phyloP scores from a whole-genome alignment of 768 basidiomycete genomes.

The Auricularia sp. region DNA sequence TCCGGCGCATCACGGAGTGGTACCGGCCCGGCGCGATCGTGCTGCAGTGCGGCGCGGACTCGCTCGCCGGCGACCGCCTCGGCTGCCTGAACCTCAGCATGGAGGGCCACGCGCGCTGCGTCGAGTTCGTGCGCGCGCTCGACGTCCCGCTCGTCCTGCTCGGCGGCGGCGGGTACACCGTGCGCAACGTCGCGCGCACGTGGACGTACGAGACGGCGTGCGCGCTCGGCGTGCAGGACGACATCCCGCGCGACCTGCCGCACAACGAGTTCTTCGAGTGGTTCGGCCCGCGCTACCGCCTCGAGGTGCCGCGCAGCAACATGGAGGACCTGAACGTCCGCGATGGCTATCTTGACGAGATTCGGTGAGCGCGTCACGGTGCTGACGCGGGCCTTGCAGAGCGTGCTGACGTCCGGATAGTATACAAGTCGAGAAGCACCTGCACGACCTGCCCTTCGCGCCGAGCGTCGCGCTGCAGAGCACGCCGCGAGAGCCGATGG shows the following conservation, averaged over 20 bases:
- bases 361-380: slow-evolving; percentile 43
- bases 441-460: slow-evolving; percentile 54
- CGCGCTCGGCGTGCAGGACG: slow-evolving; percentile 76
- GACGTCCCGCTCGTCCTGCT: slow-evolving; percentile 83
- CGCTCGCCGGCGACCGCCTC: slow-evolving; percentile 87
- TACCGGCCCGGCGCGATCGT: slow-evolving; percentile 82
- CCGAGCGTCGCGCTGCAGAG: slow-evolving; percentile 84
- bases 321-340: slow-evolving; percentile 88
- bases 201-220: slow-evolving; percentile 98
- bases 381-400: slow-evolving; percentile 15
- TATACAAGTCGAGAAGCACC: slow-evolving; percentile 41
- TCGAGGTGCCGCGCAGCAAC: slow-evolving; percentile 86
- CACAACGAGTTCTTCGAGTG: slow-evolving; percentile 93
- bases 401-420: slow-evolving; percentile 36
- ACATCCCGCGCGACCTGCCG: slow-evolving; percentile 67
- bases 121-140: slow-evolving; percentile 72
- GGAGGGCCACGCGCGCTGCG: slow-evolving; percentile 89
- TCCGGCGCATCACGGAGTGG: slow-evolving; percentile 77
- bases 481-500: slow-evolving; percentile 63
- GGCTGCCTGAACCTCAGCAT: slow-evolving; percentile 95
- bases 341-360: slow-evolving; percentile 69
- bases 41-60: slow-evolving; percentile 94
- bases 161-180: slow-evolving; percentile 94
- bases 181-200: slow-evolving; percentile 87
- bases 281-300: slow-evolving; percentile 89